Evolutionary conservation across 805 yeast species (phyloP), one percentile per base, ranked within the genome.

Genomic region (Kuraishia floccosa): DNA sequence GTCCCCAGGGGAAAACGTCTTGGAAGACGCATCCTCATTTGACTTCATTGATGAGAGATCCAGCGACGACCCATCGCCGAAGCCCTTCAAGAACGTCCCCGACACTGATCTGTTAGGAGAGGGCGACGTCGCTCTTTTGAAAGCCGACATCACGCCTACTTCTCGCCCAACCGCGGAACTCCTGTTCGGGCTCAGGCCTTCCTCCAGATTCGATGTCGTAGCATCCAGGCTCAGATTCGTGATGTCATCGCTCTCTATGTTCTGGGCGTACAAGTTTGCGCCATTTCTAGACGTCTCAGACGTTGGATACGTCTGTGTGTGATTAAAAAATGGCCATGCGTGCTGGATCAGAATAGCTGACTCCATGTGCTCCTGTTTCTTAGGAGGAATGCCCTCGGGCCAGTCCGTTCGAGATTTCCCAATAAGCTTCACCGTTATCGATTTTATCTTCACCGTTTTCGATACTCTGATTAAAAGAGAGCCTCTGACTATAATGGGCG

Each of bases 321-420:
- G 52, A 29, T 58, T 62, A 62, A 72, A 89, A 49, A 91, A 85
- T 1, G 94, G 91, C 98, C 98, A 91, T 5, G 81, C 74, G 49
- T 89, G 96, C 30, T 72, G 67, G 18, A 84, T 67, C 16, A 87
- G 49, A 31, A 71, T 80, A 38, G 68, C 70, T 15, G 66, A 51
- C 42, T 91, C 98, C 21, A 54, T 51, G 37, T 70, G 76, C 10
- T 75, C 80, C 12, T 62, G 60, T 40, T 76, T 75, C 48, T 80
- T 83, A 0, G 96, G 96, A 1, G 97, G 97, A 13, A 89, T 87
- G 2, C 98, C 98, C 47, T 91, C 96, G 3, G 96, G 96, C 96
- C 96, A 87, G 37, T 87, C 95, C 0, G 96, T 87, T 40, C 81
- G 65, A 23, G 81, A 69, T 2, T 52, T 47, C 1, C 96, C 96